These are phyloP conservation scores for Erysiphe pulchra DNA, from an alignment of 2,329 filamentous ascomycete genomes.

Conservation along the genomic window DNA sequence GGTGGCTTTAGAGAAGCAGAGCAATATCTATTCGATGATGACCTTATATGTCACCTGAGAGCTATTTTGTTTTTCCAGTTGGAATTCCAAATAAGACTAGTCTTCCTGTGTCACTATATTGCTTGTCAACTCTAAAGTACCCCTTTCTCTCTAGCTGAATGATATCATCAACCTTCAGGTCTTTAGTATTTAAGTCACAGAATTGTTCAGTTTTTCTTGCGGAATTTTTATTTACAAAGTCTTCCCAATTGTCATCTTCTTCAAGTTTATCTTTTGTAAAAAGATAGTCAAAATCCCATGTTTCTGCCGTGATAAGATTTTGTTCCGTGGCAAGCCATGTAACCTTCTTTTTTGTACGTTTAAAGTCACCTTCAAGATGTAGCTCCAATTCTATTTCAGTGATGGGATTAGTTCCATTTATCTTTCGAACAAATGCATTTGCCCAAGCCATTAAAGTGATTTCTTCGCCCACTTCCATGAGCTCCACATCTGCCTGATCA, in stretches of 20 bases:
- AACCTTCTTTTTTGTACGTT: constrained; percentile 87
- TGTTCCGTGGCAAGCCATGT: constrained; percentile 72
- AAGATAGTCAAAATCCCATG: constrained; percentile 87
- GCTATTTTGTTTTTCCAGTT: constrained; percentile 29
- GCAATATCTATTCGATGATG: too few species aligned
- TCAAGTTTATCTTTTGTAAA: constrained; percentile 88
- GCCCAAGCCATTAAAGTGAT: constrained; percentile 96
- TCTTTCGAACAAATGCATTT: constrained; percentile 53
- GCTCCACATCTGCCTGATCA: constrained; percentile 66
- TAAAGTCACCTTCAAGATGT: constrained; percentile 81
- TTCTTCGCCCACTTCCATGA: constrained; percentile 65
- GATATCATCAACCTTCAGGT: constrained; percentile 66
- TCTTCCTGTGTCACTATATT: constrained; percentile 29
- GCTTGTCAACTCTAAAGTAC: constrained; percentile 62
- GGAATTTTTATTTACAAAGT: constrained; percentile 51
- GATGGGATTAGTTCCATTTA: constrained; percentile 32
- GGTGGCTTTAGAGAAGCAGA: too few species aligned
- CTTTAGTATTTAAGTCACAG: constrained; percentile 56
- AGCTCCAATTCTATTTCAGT: constrained; percentile 55
- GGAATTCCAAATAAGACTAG: constrained; percentile 45
- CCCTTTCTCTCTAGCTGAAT: constrained; percentile 89
- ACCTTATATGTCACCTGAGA: too few species aligned
- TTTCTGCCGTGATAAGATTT: constrained; percentile 54
- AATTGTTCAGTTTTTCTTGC: constrained; percentile 48
- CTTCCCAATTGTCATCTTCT: constrained; percentile 64